Percentiles rank a stretch among this genome's conserved stretches.
Evolutionary conservation across 768 basidiomycete species (phyloP).

Genomic region (Leucocoprinus sp.): DNA sequence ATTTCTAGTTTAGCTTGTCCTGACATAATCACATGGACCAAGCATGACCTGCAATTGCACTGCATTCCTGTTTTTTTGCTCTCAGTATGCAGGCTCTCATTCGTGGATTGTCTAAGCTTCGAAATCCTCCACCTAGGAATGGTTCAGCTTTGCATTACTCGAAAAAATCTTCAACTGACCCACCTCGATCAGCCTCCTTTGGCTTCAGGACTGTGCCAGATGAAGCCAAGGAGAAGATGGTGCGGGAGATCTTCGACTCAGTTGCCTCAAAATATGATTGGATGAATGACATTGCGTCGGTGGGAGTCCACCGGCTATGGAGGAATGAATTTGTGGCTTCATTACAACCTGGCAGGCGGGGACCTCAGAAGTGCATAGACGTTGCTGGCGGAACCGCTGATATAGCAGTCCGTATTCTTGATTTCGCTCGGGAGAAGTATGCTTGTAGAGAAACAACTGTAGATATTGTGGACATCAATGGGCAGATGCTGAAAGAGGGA

Average conservation of each 20-base stretch:
- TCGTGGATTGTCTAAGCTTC: too few species aligned
- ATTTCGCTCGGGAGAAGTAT: conserved; percentile 82
- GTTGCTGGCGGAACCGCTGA: conserved; percentile 98
- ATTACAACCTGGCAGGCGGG: conserved; percentile 69
- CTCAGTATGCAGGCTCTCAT: too few species aligned
- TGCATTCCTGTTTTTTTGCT: too few species aligned
- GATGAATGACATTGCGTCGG: conserved; percentile 99
- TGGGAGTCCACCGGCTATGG: conserved; percentile 96
- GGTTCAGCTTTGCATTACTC: too few species aligned
- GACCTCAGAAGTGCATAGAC: conserved; percentile 78
- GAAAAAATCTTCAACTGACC: conserved; percentile 13
- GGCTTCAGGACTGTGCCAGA: conserved; percentile 88
- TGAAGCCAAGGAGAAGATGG: conserved; percentile 80
- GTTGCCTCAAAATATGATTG: conserved; percentile 94
- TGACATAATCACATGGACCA: too few species aligned
- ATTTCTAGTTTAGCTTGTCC: too few species aligned
- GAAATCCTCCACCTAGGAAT: too few species aligned
- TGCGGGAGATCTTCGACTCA: conserved; percentile 90
- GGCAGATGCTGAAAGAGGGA: conserved; percentile 92
- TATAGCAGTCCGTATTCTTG: conserved; percentile 89
- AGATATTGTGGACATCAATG: conserved; percentile 89
- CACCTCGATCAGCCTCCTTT: conserved; percentile 66
- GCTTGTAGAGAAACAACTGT: conserved; percentile 87
- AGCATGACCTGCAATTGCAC: too few species aligned
- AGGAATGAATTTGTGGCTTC: conserved; percentile 82